Percentiles rank a stretch among this genome's conserved stretches.
Evolutionary conservation across 148 eudicot species (phyloP).

Genomic region (Dysphania ambrosioides): DNA sequence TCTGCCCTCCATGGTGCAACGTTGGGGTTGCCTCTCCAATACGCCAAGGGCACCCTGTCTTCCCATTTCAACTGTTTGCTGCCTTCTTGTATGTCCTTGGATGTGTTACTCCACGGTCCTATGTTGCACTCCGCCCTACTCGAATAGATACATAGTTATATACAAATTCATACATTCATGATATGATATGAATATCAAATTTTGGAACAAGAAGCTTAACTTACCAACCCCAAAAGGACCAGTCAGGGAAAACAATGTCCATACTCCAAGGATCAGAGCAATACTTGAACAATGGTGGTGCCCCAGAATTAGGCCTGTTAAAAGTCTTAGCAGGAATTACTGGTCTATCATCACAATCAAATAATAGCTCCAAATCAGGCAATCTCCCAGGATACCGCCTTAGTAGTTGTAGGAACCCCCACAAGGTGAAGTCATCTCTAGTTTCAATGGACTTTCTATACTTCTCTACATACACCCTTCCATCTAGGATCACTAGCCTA

Average conservation of each 20-base stretch:
- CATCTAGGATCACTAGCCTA: too few relatives aligned
- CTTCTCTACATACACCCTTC: slow-evolving; percentile 66
- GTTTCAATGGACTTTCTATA: slow-evolving; percentile 47
- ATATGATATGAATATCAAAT: not conserved
- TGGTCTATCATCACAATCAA: slow-evolving; percentile 64
- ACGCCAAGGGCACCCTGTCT: slow-evolving; percentile 56
- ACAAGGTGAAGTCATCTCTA: slow-evolving; percentile 63
- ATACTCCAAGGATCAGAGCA: slow-evolving; percentile 51
- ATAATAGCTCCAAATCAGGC: slow-evolving; percentile 76
- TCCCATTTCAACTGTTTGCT: slow-evolving; percentile 45
- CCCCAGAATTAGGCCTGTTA: slow-evolving; percentile 25
- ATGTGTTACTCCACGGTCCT: slow-evolving; percentile 44
- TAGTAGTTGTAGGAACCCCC: slow-evolving; percentile 72
- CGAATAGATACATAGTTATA: not conserved
- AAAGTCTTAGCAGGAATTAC: slow-evolving; percentile 33
- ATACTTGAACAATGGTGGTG: slow-evolving; percentile 76
- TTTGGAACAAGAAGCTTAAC: not conserved
- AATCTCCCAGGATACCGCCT: slow-evolving; percentile 76
- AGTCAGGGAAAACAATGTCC: slow-evolving; percentile 87
- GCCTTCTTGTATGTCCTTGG: slow-evolving; percentile 44
- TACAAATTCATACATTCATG: not conserved
- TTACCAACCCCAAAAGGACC: slow-evolving; percentile 98
- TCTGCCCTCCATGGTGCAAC: slow-evolving; percentile 40
- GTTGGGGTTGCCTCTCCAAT: slow-evolving; percentile 56
- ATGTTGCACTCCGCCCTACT: slow-evolving; percentile 54